A percentile compares a stretch with the other conserved stretches of the same genome.
Evolutionary conservation across 176 grass and related monocot species (phyloP).

Genomic region (Urochloa ruziziensis): DNA sequence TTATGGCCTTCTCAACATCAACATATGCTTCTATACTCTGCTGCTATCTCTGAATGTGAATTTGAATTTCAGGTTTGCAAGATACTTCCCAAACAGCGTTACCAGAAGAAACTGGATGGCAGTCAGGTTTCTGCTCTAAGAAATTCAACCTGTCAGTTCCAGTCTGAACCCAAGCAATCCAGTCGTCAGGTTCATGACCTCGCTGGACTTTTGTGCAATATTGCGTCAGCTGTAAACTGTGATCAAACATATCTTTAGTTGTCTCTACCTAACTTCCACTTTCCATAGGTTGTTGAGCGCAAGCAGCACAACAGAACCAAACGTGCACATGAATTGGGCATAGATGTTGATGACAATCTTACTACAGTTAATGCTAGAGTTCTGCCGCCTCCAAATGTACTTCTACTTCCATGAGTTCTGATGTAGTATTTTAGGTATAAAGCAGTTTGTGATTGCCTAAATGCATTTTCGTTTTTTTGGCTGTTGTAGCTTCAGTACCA

Average conservation of each 20-base stretch:
- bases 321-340: constrained; percentile 63
- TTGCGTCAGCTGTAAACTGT: neutral
- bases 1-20: neutral
- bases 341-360: constrained; percentile 42
- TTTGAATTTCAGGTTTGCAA: constrained; percentile 46
- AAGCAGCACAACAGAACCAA: constrained; percentile 45
- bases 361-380: constrained; percentile 54
- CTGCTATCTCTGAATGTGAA: neutral
- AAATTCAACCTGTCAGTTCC: constrained; percentile 33
- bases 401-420: neutral
- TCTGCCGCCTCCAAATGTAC: constrained; percentile 46
- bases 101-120: constrained; percentile 46
- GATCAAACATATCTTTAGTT: neutral
- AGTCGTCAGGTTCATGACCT: constrained; percentile 42
- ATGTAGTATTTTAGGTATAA: neutral
- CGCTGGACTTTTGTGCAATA: neutral
- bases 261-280: constrained; percentile 6
- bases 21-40: neutral
- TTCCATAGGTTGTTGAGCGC: constrained; percentile 30
- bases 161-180: constrained; percentile 11
- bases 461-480: neutral
- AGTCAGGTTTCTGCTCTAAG: constrained; percentile 41
- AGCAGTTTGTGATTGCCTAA: neutral
- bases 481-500: constrained; percentile 56
- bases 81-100: constrained; percentile 55